Evolutionary conservation across 228 moss, liverwort and hornwort species (phyloP), one percentile per base, ranked within the genome.

Genomic region (Sphagnum fallax): DNA sequence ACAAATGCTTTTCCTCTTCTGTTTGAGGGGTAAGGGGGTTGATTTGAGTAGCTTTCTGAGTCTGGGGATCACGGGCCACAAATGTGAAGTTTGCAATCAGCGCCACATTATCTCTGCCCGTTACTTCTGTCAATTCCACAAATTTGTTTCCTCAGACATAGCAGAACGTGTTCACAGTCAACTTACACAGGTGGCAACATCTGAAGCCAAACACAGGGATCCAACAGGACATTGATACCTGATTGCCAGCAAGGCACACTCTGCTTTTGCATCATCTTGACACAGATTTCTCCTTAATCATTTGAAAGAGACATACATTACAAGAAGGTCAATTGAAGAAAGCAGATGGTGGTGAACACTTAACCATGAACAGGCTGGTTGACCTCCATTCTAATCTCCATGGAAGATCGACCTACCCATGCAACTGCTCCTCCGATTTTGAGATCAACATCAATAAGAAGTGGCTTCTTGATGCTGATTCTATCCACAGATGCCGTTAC

Each of bases 401-500:
- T 95, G 68, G 92, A 95, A 4, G 95, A 84, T 60, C 88, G 83
- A 53, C 95, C 92, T 57, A 90, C 90, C 92, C 92, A 90, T 62
- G 87, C 88, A 67, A 89, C 94, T 49, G 83, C 85, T 52, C 90
- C 97, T n/a, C 74, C 83, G 73, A 93, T 79, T 51, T 77, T 82
- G 65, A 97, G 87, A 79, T 97, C 90, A n/a, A 79, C 78, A 51
- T 87, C 88, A 48, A 93, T 67, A 49, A 60, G 74, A 11, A 97
- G 71, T 10, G 75, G 87, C 78, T 97, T 93, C 79, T 87, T 85
- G 64, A 79, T 83, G 72, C 88, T 93, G 65, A 93, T 93, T 69
- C 93, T 97, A 73, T 97, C 97, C 18, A 97, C 93, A 10, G 97
- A 97, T 61, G 97, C 97, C 15, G 97, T 97, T 53, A 97, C 97